Evolutionary conservation across 2,329 filamentous ascomycete genomes (phyloP).

Genomic region (Pseudogymnoascus sp.): DNA sequence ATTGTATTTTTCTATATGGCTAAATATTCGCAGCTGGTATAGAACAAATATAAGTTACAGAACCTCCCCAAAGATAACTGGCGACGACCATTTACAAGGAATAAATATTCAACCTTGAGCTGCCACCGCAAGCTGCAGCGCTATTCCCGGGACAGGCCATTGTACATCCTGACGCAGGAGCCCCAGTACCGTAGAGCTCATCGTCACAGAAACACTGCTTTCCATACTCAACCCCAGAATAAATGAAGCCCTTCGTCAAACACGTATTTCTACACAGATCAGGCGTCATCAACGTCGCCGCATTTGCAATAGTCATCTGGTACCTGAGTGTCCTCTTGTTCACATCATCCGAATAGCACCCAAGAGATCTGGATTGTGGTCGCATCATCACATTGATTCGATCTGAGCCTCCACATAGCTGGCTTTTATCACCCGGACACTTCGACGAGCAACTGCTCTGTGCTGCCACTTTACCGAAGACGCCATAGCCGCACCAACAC

Average conservation of each 20-base stretch:
- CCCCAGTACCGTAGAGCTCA: neutral
- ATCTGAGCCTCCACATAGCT: neutral
- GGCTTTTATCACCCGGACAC: neutral
- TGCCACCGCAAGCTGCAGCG: neutral
- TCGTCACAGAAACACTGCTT: slow-evolving; percentile 1
- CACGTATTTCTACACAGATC: neutral
- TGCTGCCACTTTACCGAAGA: neutral
- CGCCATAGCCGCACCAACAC: neutral
- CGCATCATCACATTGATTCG: neutral
- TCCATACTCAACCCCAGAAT: neutral
- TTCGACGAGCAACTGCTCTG: neutral
- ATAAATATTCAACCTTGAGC: neutral
- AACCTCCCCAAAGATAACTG: neutral
- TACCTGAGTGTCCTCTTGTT: neutral
- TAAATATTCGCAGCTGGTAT: neutral
- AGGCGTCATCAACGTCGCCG: slow-evolving; percentile 11
- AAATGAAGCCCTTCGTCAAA: slow-evolving; percentile 2
- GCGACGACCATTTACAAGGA: neutral
- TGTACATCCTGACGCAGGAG: neutral
- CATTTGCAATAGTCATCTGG: neutral
- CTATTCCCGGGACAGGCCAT: neutral
- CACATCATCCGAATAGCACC: neutral
- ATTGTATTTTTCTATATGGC: neutral
- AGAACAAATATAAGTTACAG: neutral
- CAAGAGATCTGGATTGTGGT: neutral